Evolutionary conservation across 768 basidiomycete species (phyloP), one percentile per base, ranked within the genome.

Genomic region (Hypholoma fasciculare): DNA sequence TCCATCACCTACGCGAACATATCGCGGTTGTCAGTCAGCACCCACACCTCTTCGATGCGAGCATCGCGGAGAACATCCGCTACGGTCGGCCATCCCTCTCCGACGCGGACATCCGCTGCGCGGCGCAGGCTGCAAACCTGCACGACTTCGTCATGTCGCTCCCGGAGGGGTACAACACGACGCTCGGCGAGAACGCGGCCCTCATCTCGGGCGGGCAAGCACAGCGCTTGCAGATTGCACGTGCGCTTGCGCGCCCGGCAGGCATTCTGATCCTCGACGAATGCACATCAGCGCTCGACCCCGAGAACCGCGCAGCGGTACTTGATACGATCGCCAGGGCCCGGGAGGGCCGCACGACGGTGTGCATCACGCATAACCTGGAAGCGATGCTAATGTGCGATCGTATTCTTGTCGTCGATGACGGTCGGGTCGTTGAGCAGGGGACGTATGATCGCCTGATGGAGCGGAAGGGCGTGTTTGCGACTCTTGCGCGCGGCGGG

Each of bases 311-410:
- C 72, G 79, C 80, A 3, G 86, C 83, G 17, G 88, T 97, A 17
- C 73, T 96, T 67, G 85, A 91, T 51, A 88, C 92, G 13, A 85
- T 95, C 51, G 75, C 75, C 12, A 48, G 23, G 37, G 85, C 87
- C 54, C 86, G 84, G 74, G 72, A 78, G 9, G 85, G 86, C 20
- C 78, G 87, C 54, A 95, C 93, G 57, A 93, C 91, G 51, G 72
- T 96, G 59, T 87, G 96, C 80, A 85, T 96, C 64, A 96, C 94
- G 7, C 95, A 97, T 75, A 96, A 94, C 71, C 70, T 92, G 26
- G 82, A 85, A 43, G 85, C 91, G 40, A 96, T 96, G 94, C 80
- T 79, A 67, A 85, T 89, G 82, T 96, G 94, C 73, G 92, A 96
- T 70, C 81, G 92, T 27, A 84, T 96, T 37, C 62, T 95, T 26